phyloP scores from a whole-genome alignment of 106 monocot species.

The Iris macrosiphon region DNA sequence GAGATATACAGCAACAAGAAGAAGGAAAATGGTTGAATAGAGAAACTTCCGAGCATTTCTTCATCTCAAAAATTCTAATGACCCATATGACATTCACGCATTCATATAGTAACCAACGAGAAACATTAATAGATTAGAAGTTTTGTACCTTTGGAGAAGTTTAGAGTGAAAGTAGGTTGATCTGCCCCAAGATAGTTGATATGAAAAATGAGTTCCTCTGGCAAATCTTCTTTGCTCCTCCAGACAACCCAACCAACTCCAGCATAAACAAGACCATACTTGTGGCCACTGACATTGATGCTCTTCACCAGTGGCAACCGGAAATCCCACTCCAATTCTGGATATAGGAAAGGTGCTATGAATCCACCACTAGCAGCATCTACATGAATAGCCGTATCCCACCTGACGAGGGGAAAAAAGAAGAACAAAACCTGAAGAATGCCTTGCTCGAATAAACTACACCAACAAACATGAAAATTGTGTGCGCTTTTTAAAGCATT shows the following conservation, averaged over 20 bases:
- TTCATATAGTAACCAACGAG: no score
- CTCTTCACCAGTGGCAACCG: constrained; percentile 70
- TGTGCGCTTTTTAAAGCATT: neutral
- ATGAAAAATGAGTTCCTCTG: constrained; percentile 85
- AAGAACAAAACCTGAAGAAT: no score
- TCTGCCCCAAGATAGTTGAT: constrained; percentile 83
- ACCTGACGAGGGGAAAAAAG: constrained; percentile 26
- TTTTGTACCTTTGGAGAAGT: constrained; percentile 84
- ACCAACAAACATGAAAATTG: neutral
- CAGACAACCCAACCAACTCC: constrained; percentile 79
- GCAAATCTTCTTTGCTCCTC: constrained; percentile 74
- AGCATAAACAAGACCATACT: constrained; percentile 84
- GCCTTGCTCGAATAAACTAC: no score
- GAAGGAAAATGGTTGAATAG: neutral
- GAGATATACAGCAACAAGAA: neutral
- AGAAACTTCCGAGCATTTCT: neutral
- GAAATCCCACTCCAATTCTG: constrained; percentile 84
- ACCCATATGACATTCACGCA: no score
- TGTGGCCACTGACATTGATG: constrained; percentile 92
- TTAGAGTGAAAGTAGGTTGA: constrained; percentile 82
- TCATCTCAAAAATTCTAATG: neutral
- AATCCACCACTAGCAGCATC: constrained; percentile 81
- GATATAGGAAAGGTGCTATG: constrained; percentile 68
- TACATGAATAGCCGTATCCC: constrained; percentile 68
- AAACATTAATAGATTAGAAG: neutral